Evolutionary conservation across 805 yeast species (phyloP).

Genomic region (Cyberlindnera subsufficiens): DNA sequence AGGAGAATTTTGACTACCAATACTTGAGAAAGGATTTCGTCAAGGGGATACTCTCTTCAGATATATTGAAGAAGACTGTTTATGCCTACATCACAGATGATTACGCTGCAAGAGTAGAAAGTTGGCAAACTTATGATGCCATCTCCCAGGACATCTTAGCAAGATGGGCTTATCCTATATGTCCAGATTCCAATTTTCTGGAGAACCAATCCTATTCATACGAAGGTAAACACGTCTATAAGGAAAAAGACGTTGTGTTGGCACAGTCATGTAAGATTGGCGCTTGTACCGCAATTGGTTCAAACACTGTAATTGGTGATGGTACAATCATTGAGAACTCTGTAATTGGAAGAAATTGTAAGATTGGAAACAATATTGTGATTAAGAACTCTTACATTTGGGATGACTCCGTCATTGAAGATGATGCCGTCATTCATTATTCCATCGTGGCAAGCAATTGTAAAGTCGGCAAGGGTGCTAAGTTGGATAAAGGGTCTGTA

Average conservation of each 20-base stretch:
- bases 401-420: constrained; percentile 75
- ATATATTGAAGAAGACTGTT: constrained; percentile 82
- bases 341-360: constrained; percentile 81
- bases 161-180: constrained; percentile 90
- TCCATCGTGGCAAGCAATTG: constrained; percentile 70
- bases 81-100: constrained; percentile 79
- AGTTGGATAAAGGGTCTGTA: constrained; percentile 64
- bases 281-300: constrained; percentile 77
- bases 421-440: constrained; percentile 49
- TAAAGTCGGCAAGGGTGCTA: constrained; percentile 44
- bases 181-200: constrained; percentile 76
- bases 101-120: constrained; percentile 91
- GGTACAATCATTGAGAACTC: constrained; percentile 60
- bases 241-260: constrained; percentile 80
- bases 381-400: constrained; percentile 79
- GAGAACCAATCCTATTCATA: constrained; percentile 70
- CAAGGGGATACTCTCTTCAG: constrained; percentile 85
- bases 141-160: constrained; percentile 84
- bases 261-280: constrained; percentile 91
- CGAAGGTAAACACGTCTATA: constrained; percentile 82
- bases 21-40: constrained; percentile 80
- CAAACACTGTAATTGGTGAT: constrained; percentile 70
- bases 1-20: constrained; percentile 95
- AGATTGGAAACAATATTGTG: constrained; percentile 69
- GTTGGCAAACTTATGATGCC: constrained; percentile 90